Evolutionary conservation across 2,329 filamentous ascomycete genomes (phyloP), one percentile per base, ranked within the genome.

Genomic region (Ceratocystis papillata): DNA sequence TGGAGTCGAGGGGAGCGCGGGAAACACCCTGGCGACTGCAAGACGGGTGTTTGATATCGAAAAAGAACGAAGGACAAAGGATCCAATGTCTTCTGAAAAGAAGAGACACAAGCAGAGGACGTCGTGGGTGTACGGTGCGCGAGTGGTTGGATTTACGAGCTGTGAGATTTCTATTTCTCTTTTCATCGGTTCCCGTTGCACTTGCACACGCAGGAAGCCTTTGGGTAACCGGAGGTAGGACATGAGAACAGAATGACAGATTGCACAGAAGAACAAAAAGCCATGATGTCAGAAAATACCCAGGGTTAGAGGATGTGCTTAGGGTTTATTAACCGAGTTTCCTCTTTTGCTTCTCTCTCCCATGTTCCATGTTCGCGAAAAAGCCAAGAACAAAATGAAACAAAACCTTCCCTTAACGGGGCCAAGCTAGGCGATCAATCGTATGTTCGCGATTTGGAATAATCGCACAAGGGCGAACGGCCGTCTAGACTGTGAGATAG

Each of bases 381-480:
- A 57, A 20, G 53, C 53, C 53, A 57, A 57, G 53, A 57, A 57
- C 53, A 57, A 57, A 57, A 28, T 57, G 53, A 57, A 57, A 57
- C 53, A 57, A 50, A n/a, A 25, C 48, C 20, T 30, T 10, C 22
- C 7, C 22, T 17, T 57, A 41, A 15, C 37, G 37, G 53, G 28
- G 25, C 53, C 10, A 57, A 57, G 53, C 53, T 33, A 7, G 53
- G 53, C 22, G 53, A 57, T 57, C 50, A n/a, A 45, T 33, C n/a
- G 60, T 28, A 22, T 6, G 60, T 15, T 37, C 20, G 44, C 60
- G 22, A 62, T 44, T 44, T 25, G 60, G 37, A 62, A 62, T 46
- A 44, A 44, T 62, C 5, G 33, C 60, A 44, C 33, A 37, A 46
- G 60, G 20, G 15, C 28, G 44, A 33, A 62, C 33, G 41, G 41